Conservation (phyloP, 1,284 basidiomycete genomes). For the Ustilago crameri region DNA sequence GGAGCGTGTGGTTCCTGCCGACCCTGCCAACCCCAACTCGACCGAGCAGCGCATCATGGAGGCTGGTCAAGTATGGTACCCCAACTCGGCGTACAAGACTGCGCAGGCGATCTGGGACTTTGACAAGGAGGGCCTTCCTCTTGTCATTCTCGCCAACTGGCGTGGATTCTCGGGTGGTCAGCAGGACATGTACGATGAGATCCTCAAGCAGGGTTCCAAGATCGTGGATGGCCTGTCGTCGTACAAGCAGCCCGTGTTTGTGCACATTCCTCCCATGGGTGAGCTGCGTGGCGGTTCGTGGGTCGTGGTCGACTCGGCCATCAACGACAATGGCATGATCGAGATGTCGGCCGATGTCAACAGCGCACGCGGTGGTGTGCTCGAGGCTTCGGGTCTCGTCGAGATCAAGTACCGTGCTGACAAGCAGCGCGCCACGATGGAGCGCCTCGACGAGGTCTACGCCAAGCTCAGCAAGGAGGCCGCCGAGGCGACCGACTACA, state of each 20-base stretch:
- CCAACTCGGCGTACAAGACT: constrained; percentile 99
- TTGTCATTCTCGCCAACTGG: constrained; percentile 99
- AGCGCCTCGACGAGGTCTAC: constrained; percentile 87
- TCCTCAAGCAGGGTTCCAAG: constrained; percentile 70
- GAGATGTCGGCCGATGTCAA: constrained; percentile 89
- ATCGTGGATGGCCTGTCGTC: constrained; percentile 97
- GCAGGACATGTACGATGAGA: constrained; percentile 83
- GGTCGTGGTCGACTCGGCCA: constrained; percentile 98
- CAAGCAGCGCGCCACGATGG: constrained; percentile 92
- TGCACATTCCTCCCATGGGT: constrained; percentile 98
- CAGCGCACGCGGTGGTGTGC: constrained; percentile 87
- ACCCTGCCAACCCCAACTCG: constrained; percentile 97
- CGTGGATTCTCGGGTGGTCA: constrained; percentile 99
- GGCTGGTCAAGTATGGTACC: constrained; percentile 99
- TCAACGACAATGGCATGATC: constrained; percentile 93
- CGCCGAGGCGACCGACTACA: constrained; percentile 75
- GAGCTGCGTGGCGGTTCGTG: constrained; percentile 99
- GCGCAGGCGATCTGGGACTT: constrained; percentile 99
- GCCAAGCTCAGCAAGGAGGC: constrained; percentile 79
- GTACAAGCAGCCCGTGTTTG: constrained; percentile 98
- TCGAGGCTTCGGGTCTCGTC: constrained; percentile 94
- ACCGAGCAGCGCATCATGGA: constrained; percentile 99
- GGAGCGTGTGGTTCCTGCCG: constrained; percentile 94
- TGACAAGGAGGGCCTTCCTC: constrained; percentile 92
- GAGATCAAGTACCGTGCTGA: constrained; percentile 73